A percentile compares a stretch with the other conserved stretches of the same genome.
Evolutionary conservation across 192 early-diverging fungal genomes (phyloP).

Genomic region (Backusella australiensis): DNA sequence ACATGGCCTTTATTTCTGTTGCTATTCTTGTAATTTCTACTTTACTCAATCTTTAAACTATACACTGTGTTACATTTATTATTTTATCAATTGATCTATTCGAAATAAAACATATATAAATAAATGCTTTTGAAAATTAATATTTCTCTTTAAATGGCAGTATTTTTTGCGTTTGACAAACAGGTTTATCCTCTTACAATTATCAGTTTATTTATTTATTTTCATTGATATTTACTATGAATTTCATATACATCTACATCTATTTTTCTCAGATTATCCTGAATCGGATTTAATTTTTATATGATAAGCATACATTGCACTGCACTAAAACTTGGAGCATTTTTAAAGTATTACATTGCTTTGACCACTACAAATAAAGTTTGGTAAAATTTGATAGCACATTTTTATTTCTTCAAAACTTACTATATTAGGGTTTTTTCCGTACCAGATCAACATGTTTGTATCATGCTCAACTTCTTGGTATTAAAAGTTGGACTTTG

Average conservation of each 20-base stretch:
- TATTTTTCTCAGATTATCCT: not conserved
- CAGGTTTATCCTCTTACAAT: not conserved
- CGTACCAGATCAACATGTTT: not conserved
- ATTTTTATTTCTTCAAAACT: not conserved
- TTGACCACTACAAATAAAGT: not conserved
- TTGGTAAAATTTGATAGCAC: not conserved
- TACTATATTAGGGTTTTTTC: not conserved
- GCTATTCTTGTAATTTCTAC: not conserved
- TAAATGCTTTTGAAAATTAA: not conserved
- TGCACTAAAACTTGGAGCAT: not conserved
- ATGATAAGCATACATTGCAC: not conserved
- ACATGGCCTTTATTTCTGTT: not conserved
- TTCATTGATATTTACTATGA: no score
- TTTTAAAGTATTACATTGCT: not conserved
- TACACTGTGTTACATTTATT: not conserved
- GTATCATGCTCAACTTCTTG: not conserved
- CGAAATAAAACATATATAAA: not conserved
- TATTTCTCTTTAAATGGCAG: not conserved
- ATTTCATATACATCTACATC: not conserved
- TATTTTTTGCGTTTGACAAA: not conserved
- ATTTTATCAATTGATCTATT: not conserved
- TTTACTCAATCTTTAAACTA: not conserved
- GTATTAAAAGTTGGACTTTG: constrained; percentile 4
- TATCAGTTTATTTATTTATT: not conserved
- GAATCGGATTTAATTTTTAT: not conserved